Conservation (phyloP, 2,329 filamentous ascomycete species). For the Rutstroemia sp. region DNA sequence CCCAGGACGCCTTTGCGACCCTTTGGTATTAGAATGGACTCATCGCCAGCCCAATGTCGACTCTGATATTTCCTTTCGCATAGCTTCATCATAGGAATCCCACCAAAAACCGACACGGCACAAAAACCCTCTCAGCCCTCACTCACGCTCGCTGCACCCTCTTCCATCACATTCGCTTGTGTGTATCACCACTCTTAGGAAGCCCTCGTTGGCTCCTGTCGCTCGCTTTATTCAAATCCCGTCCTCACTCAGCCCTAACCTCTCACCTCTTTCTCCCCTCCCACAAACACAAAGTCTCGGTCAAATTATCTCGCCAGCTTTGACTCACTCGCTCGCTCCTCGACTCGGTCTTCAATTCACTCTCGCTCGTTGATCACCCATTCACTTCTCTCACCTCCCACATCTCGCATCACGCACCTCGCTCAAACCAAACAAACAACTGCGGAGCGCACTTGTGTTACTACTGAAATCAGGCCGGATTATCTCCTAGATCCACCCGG, state of each 20-base stretch:
- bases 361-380: not conserved
- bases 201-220: slow-evolving; percentile 70
- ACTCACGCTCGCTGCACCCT: slow-evolving; percentile 13
- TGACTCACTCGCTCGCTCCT: slow-evolving; percentile 15
- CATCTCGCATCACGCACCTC: no score
- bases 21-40: slow-evolving; percentile 23
- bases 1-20: slow-evolving; percentile 20
- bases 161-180: slow-evolving; percentile 28
- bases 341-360: slow-evolving; percentile 7
- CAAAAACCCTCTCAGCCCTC: slow-evolving; percentile 5
- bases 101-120: not conserved
- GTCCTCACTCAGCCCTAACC: slow-evolving; percentile 23
- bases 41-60: slow-evolving; percentile 21
- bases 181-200: slow-evolving; percentile 39
- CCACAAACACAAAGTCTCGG: slow-evolving; percentile 24
- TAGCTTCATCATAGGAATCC: slow-evolving; percentile 4
- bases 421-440: not conserved
- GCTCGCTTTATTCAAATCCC: slow-evolving; percentile 50
- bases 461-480: slow-evolving; percentile 10
- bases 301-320: slow-evolving; percentile 18
- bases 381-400: no score
- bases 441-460: slow-evolving; percentile 1
- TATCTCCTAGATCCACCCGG: not conserved
- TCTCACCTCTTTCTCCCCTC: slow-evolving; percentile 2
- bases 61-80: slow-evolving; percentile 11